A percentile compares a stretch with the other conserved stretches of the same genome.
These are phyloP conservation scores for Pythium dissimile DNA, from an alignment of 352 stramenopile genomes.

Conservation along the genomic window DNA sequence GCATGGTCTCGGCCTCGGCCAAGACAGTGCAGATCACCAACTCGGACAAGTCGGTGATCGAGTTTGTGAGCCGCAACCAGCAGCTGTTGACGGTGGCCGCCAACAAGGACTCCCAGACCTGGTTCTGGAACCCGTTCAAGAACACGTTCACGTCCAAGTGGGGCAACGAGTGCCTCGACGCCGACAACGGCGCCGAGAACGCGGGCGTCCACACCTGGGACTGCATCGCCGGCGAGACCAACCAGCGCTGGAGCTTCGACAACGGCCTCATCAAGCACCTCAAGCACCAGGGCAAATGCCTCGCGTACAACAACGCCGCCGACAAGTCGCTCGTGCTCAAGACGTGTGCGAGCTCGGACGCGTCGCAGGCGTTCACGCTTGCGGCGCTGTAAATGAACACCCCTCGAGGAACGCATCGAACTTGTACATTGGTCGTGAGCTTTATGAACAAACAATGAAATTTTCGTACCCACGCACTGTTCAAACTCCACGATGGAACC, in stretches of 20 bases:
- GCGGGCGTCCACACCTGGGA: slow-evolving; percentile 21
- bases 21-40: slow-evolving; percentile 5
- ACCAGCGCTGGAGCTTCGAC: slow-evolving; percentile 30
- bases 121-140: slow-evolving; percentile 20
- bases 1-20: slow-evolving; percentile 14
- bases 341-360: slow-evolving; percentile 34
- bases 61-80: slow-evolving; percentile 5
- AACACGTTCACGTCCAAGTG: slow-evolving; percentile 18
- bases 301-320: slow-evolving; percentile 42
- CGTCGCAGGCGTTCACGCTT: slow-evolving; percentile 29
- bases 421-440: too few species aligned
- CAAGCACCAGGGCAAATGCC: slow-evolving; percentile 32
- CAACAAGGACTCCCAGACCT: slow-evolving; percentile 14
- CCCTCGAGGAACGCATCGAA: background rate
- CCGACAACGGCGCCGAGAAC: slow-evolving; percentile 9
- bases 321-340: slow-evolving; percentile 50
- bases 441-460: too few species aligned
- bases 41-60: slow-evolving; percentile 8
- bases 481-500: too few species aligned
- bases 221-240: slow-evolving; percentile 19
- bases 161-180: slow-evolving; percentile 25
- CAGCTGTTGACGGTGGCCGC: background rate
- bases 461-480: too few species aligned
- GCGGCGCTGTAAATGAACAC: background rate
- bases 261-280: slow-evolving; percentile 12